Conservation (phyloP, 2,329 filamentous ascomycete genomes). For the Fusarium tricinctum region DNA sequence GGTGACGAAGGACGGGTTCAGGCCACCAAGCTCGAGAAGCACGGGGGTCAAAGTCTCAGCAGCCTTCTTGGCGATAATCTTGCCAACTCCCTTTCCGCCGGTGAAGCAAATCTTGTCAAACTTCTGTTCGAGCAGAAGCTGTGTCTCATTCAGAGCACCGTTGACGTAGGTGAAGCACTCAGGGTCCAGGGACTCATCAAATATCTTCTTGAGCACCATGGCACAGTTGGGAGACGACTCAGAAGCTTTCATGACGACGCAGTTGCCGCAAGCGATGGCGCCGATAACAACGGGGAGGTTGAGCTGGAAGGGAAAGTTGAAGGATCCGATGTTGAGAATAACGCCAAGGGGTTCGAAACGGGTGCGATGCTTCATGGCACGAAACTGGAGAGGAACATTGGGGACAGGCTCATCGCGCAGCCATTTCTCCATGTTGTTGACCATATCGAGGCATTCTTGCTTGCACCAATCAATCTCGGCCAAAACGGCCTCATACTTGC, state of each 20-base stretch:
- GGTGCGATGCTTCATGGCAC: constrained; percentile 79
- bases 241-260: constrained; percentile 90
- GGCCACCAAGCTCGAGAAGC: constrained; percentile 88
- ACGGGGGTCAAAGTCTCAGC: constrained; percentile 91
- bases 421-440: constrained; percentile 84
- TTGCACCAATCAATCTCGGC: constrained; percentile 83
- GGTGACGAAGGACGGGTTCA: constrained; percentile 92
- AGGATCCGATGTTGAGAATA: constrained; percentile 89
- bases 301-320: constrained; percentile 93
- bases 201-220: constrained; percentile 82
- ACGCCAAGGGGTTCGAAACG: constrained; percentile 89
- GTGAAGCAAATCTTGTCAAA: constrained; percentile 99
- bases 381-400: constrained; percentile 78
- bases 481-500: constrained; percentile 78
- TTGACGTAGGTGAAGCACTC: constrained; percentile 84
- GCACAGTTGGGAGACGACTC: constrained; percentile 84
- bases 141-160: constrained; percentile 84
- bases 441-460: constrained; percentile 84
- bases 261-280: constrained; percentile 93
- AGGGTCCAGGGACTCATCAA: constrained; percentile 82
- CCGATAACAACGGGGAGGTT: constrained; percentile 84
- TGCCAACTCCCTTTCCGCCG: constrained; percentile 82
- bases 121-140: constrained; percentile 84
- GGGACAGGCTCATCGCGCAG: constrained; percentile 82
- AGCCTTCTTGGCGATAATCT: constrained; percentile 90